A percentile compares a stretch with the other conserved stretches of the same genome.
Conservation (phyloP, 371 early-diverging fungal genomes). For the Sporodiniella umbellata region DNA sequence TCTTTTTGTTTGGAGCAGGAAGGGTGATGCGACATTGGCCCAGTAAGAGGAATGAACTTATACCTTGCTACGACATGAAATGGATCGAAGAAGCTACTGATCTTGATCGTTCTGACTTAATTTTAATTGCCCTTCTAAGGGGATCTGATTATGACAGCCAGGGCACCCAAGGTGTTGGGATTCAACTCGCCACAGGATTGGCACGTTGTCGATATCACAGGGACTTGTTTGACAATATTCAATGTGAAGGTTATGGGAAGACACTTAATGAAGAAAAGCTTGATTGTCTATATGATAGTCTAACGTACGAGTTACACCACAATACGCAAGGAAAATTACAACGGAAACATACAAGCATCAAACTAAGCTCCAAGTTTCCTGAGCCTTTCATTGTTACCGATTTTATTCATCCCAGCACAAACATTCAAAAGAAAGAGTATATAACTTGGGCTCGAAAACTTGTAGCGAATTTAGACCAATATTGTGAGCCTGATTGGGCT, state of each 20-base stretch:
- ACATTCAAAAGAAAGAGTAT: constrained; percentile 1
- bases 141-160: constrained; percentile 34
- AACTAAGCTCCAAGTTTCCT: constrained; percentile 13
- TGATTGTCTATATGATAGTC: constrained; percentile 15
- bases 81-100: constrained; percentile 22
- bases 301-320: constrained; percentile 20
- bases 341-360: constrained; percentile 3
- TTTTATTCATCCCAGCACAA: constrained; percentile 16
- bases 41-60: constrained; percentile 2
- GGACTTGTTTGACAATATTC: constrained; percentile 17
- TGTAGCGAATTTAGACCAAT: not conserved
- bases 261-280: constrained; percentile 12
- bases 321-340: constrained; percentile 7
- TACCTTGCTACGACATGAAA: constrained; percentile 21
- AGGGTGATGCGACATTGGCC: constrained; percentile 36
- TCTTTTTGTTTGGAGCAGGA: constrained; percentile 37
- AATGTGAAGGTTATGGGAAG: not conserved
- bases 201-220: constrained; percentile 22
- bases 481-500: constrained; percentile 16
- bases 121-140: constrained; percentile 34
- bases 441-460: constrained; percentile 2
- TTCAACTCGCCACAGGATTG: constrained; percentile 22
- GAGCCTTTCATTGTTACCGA: constrained; percentile 14
- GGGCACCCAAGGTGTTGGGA: constrained; percentile 29
- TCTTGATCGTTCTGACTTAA: constrained; percentile 36